phyloP scores from a whole-genome alignment of 495 filamentous ascomycete genomes.

The Aspergillus sclerotiicarbonarius region DNA sequence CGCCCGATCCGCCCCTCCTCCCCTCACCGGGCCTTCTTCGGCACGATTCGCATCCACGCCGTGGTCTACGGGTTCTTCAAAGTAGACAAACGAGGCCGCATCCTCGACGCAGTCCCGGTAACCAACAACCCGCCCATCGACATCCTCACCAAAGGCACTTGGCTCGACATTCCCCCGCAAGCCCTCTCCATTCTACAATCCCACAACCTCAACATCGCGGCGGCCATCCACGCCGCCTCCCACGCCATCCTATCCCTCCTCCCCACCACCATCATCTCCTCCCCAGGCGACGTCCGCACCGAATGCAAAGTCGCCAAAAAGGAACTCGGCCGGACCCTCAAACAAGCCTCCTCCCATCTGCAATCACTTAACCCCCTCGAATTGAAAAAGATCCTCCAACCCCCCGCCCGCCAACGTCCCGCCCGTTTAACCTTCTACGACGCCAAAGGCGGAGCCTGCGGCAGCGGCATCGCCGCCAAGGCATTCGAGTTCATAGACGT shows the following conservation, averaged over 20 bases:
- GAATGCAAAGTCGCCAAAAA: constrained; percentile 91
- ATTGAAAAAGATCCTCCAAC: constrained; percentile 23
- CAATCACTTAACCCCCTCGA: too few species aligned
- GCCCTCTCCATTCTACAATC: constrained; percentile 77
- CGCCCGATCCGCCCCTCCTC: constrained; percentile 51
- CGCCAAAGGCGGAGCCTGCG: constrained; percentile 79
- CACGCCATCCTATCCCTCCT: constrained; percentile 85
- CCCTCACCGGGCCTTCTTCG: constrained; percentile 71
- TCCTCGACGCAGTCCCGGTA: constrained; percentile 90
- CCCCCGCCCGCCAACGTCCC: constrained; percentile 73
- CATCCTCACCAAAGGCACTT: constrained; percentile 84
- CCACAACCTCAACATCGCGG: constrained; percentile 75
- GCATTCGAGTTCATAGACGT: constrained; percentile 89
- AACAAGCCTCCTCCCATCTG: too few species aligned
- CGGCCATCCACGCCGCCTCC: constrained; percentile 90
- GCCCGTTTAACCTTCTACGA: constrained; percentile 94
- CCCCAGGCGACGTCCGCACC: constrained; percentile 85
- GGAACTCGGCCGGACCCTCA: constrained; percentile 43
- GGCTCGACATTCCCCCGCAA: constrained; percentile 82
- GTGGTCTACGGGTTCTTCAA: constrained; percentile 97
- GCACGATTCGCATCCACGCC: constrained; percentile 76
- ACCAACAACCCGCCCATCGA: constrained; percentile 87
- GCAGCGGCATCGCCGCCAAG: constrained; percentile 82
- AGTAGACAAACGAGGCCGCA: constrained; percentile 72
- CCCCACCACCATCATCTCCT: constrained; percentile 83